A percentile compares a stretch with the other conserved stretches of the same genome.
phyloP scores from a whole-genome alignment of 192 early-diverging fungal species.

The Linnemannia zychae region DNA sequence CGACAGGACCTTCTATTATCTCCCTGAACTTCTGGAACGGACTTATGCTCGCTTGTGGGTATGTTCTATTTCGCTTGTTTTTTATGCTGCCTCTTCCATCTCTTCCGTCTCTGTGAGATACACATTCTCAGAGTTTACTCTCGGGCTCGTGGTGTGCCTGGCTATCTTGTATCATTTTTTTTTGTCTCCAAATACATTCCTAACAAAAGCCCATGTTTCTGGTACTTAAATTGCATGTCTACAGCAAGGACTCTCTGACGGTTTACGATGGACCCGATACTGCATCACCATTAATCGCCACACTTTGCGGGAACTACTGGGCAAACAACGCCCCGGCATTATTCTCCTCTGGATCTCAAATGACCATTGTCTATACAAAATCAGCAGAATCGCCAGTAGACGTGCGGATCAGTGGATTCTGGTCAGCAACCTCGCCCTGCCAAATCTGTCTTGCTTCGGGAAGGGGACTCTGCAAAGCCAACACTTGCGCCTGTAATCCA shows the following conservation, averaged over 20 bases:
- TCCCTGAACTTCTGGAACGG: background rate
- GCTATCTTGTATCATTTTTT: background rate
- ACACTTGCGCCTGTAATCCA: slow-evolving; percentile 25
- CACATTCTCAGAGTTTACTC: background rate
- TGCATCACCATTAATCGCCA: slow-evolving; percentile 35
- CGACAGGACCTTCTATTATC: slow-evolving; percentile 5
- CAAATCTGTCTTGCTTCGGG: slow-evolving; percentile 22
- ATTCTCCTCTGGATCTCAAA: slow-evolving; percentile 35
- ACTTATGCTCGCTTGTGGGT: slow-evolving; percentile 23
- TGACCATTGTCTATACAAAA: slow-evolving; percentile 41
- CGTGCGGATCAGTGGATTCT: slow-evolving; percentile 20
- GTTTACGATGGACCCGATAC: slow-evolving; percentile 50
- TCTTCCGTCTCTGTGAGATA: background rate
- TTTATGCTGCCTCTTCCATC: background rate
- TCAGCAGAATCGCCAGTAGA: slow-evolving; percentile 18
- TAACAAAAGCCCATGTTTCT: background rate
- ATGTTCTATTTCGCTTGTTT: background rate
- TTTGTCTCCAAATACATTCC: background rate
- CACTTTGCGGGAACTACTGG: slow-evolving; percentile 35
- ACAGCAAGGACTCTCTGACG: slow-evolving; percentile 44
- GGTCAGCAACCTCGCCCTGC: slow-evolving; percentile 32
- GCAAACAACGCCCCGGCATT: slow-evolving; percentile 10
- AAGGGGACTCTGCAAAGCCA: slow-evolving; percentile 31
- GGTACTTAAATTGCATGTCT: background rate
- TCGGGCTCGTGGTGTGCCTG: background rate